Evolutionary conservation across 441 rosid genomes (phyloP), one percentile per base, ranked within the genome.

Genomic region (Eruca vesicaria): DNA sequence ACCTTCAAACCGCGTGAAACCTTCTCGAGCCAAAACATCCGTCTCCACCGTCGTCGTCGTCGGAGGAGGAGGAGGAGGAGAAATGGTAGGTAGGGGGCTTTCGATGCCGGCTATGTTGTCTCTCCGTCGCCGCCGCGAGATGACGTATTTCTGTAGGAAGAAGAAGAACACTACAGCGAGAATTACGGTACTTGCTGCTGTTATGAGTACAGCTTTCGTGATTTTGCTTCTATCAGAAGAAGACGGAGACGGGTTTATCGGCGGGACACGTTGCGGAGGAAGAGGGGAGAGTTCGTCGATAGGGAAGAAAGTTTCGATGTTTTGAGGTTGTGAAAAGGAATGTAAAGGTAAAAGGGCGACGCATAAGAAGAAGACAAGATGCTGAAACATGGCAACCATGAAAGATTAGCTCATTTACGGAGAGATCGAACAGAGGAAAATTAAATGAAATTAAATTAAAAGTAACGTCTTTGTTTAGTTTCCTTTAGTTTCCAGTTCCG

Each of bases 241-340:
- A 1, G 80, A 15, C 0, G 56, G 19, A 9, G 66, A 36, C 20
- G 52, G 50, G 66, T 62, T 62, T 19, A 19, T 19, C 45, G 26
- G 31, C 3, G 31, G 31, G 31, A 28, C 31, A 28, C 31, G 31
- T 5, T 50, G 21, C 3, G 84, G 21, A 6, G 77, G 57, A 8
- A 12, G 10, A 66, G 76, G 7, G 88, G 81, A 31, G 86, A 3
- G 21, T 70, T 66, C 2, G 74, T 2, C 52, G 59, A 20, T 41
- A 3, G 93, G 95, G 73, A 33, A 95, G 71, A 81, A 82, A 6
- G 91, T 82, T 63, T 92, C 93, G 59, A 90, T 81, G 57, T 92
- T 95, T 68, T 74, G 96, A 48, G 87, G 85, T 68, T 88, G 91
- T 48, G 87, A 82, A 72, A 63, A 78, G 36, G 82, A 79, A 63